Evolutionary conservation across 2,329 filamentous ascomycete genomes (phyloP), one percentile per base, ranked within the genome.

Genomic region (Ophidiomyces ophidiicola): DNA sequence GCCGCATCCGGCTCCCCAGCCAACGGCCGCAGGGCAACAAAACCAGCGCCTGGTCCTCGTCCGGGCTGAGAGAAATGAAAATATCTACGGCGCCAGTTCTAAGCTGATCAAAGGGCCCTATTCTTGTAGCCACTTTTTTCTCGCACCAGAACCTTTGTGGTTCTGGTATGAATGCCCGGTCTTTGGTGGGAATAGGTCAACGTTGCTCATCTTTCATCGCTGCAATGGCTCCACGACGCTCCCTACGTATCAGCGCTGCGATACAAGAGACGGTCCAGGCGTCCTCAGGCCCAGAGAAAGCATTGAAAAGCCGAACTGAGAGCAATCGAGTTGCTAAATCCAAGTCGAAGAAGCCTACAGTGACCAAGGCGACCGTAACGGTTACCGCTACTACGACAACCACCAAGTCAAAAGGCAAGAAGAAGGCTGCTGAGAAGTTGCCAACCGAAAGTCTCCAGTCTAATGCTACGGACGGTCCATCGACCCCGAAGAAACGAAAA

Each of bases 161-260:
- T 17, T 25, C 3, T 10, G 3, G 36, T 15, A 36, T 40, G 41
- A 35, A n/a, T 15, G 10, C 32, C 18, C 6, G 18, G n/a, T 23
- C 36, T 25, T 10, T 25, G 12, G n/a, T 26, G 4, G 26, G 23
- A 31, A 17, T 5, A 6, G 5, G 20, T 11, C 18, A 14, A 20
- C 32, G 6, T n/a, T n/a, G n/a, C n/a, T n/a, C 18, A 12, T n/a
- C 15, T 30, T n/a, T 23, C 3, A 7, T 26, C 20, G 30, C 35
- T 49, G 32, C 44, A 55, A 74, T 74, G 71, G 65, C 69, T 26
- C 55, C 72, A 7, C 56, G 71, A 46, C 67, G 71, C 39, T 74
- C 71, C 32, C 56, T 66, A 29, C 64, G 71, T 31, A 58, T 70
- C 21, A 59, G 57, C 34, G 53, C 56, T 10, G 53, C 50, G 32